Evolutionary conservation across 495 filamentous ascomycete species (phyloP), one percentile per base, ranked within the genome.

Genomic region (Chaetomium tenue): DNA sequence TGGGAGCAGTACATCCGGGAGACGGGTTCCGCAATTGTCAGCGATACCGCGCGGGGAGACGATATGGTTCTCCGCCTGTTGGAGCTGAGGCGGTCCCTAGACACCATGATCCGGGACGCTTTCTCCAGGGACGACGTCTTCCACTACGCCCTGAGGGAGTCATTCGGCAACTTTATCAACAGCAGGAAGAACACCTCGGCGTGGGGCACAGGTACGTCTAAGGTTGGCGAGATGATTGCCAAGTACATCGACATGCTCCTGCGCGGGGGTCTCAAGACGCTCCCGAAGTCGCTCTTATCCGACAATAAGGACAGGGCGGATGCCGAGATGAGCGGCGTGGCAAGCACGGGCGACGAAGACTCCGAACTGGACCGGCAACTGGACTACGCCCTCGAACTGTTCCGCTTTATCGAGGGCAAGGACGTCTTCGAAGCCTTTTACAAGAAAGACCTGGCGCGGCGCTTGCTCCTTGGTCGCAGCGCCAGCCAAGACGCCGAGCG

Each of bases 371-470:
- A 93, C 66, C 84, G 88, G 54, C 94, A 97, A 72, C 81, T 99
- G 33, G 94, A 98, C 65, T 87, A 92, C 71, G 92, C 89, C 13
- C 80, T 99, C 3, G 93, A 97, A 67, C 82, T 99, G 8, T 99
- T 99, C 81, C 86, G 94, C 5, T 98, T 97, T 74, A 91, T 99
- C 63, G 89, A 97, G 71, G 94, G 95, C 25, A 99, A 98, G 73
- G 92, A 92, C 47, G 92, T 97, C 0, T 99, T 99, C 69, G 94
- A 98, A 70, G 94, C 92, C 5, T 98, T 99, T 70, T 99, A 99
- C 82, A 98, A 98, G 81, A 94, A 91, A 63, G 93, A 97, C 71
- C 86, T 99, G 54, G 93, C 95, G 2, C 84, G 91, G 9, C 85
- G 94, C 30, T 79, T 99, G 25, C 80, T 99, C 47, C 90, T 98